Percentiles rank a stretch among this genome's conserved stretches.
phyloP scores from a whole-genome alignment of 148 eudicot species.

The Rhododendron williamsianum region DNA sequence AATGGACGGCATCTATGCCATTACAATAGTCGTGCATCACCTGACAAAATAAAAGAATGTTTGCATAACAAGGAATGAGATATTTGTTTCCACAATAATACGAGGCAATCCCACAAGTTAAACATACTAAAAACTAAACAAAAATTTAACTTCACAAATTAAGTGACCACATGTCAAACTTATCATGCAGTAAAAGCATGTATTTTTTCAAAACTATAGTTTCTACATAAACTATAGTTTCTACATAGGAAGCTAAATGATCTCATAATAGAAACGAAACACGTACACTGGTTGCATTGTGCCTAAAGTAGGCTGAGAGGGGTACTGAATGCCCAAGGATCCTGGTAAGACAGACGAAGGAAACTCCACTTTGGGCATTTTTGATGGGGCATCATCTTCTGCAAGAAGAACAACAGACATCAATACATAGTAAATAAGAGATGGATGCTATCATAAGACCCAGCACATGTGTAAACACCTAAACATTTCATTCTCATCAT shows the following conservation, averaged over 20 bases:
- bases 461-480: not conserved
- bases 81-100: not conserved
- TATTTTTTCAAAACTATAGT: not conserved
- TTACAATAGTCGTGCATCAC: not conserved
- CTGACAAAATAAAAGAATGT: not conserved
- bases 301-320: constrained; percentile 58
- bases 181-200: not conserved
- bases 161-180: not conserved
- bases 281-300: constrained; percentile 59
- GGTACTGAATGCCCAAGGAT: constrained; percentile 42
- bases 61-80: not conserved
- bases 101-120: not conserved
- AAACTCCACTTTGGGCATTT: constrained; percentile 59
- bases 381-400: constrained; percentile 82
- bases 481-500: not conserved
- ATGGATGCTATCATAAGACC: not conserved
- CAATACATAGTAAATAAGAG: not conserved
- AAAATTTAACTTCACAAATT: not conserved
- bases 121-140: not conserved
- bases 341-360: constrained; percentile 55
- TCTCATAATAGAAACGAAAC: not conserved
- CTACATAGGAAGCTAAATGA: not conserved
- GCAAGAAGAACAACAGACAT: constrained; percentile 21
- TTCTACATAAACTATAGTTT: not conserved
- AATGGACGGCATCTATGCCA: not conserved